Evolutionary conservation across 2,329 filamentous ascomycete genomes (phyloP), one percentile per base, ranked within the genome.

Genomic region (Diplodia corticola): DNA sequence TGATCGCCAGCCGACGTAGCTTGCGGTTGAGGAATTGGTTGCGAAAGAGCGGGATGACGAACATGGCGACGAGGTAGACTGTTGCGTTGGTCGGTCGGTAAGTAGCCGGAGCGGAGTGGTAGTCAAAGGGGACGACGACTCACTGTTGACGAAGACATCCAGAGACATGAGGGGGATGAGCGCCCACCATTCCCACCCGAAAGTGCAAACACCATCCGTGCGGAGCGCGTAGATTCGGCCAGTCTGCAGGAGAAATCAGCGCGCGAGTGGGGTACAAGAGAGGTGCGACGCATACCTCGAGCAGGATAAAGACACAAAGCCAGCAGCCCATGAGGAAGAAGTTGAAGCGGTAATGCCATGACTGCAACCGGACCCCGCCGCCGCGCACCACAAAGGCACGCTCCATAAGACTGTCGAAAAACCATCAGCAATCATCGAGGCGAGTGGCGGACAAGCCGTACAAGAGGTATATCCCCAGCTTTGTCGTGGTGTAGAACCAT

Each of bases 271-370:
- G 33, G 0, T 0, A 13, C 1, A 17, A 4, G 3, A 4, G 3
- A 20, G 17, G 13, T 12, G 50, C 2, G 10, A 2, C 2, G 28
- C 17, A 2, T 13, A 53, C 50, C 26, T 60, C 55, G 2, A 60
- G 55, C 2, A 60, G 24, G 12, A 60, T 13, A 17, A 60, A 60
- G 24, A 60, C 40, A 13, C 24, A 13, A 24, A 60, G 24, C 55
- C 55, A 60, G 37, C 55, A 60, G 7, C 15, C 24, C 33, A 60
- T 60, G 24, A 60, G 55, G 24, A 60, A 46, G 24, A 60, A 60
- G 26, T 60, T 60, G 37, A 60, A 60, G 10, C 55, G 37, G 26
- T 60, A 60, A 20, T 60, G 55, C 55, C 55, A 60, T 7, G 55
- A 60, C 10, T 46, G 13, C 2, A 59, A 17, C 12, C 55, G 55